Evolutionary conservation across 495 filamentous ascomycete species (phyloP), one percentile per base, ranked within the genome.

Genomic region (Talaromyces wortmannii): DNA sequence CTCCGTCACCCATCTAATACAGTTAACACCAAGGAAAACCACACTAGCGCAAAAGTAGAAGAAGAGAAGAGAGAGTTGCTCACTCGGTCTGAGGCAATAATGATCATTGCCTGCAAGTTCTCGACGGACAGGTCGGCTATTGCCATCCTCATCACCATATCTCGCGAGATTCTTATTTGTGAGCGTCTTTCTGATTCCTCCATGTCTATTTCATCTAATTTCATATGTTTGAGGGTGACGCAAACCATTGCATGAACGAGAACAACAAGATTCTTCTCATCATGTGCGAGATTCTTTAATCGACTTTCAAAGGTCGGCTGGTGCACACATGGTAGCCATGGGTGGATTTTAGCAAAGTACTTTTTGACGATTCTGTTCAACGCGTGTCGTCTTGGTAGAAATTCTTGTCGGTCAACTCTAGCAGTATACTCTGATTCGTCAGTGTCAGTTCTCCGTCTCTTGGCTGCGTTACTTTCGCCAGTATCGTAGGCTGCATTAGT

Each of bases 311-410:
- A 67, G 13, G 60, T 56, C 12, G 53, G 60, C 31, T 67, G 62
- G 32, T 73, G 68, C 6, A 73, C 46, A 7, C 70, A 65, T 10
- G 70, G 70, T 16, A 67, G 68, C 68, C 68, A 72, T n/a, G 66
- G 70, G 53, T 74, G 70, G 4, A 70, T 59, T 1, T 60, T 52
- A 2, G 42, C 48, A 52, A 71, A 73, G 55, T 71, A 67, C n/a
- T 57, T 52, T 31, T 67, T 61, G 7, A 70, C 53, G 6, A 63
- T 55, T 45, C 59, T 50, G 31, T 62, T 56, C 8, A 69, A 52
- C 5, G 65, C 44, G 16, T 52, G 31, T 7, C 55, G 32, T 6
- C 59, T 50, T 2, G 65, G 65, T 16, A 66, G 57, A 17, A 42
- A 13, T 10, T 10, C 36, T 40, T 40, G 8, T 40, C 36, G 36